A percentile compares a stretch with the other conserved stretches of the same genome.
These are phyloP conservation scores for Geotrichum citri-aurantii DNA, from an alignment of 1,139 yeast species.

Conservation along the genomic window DNA sequence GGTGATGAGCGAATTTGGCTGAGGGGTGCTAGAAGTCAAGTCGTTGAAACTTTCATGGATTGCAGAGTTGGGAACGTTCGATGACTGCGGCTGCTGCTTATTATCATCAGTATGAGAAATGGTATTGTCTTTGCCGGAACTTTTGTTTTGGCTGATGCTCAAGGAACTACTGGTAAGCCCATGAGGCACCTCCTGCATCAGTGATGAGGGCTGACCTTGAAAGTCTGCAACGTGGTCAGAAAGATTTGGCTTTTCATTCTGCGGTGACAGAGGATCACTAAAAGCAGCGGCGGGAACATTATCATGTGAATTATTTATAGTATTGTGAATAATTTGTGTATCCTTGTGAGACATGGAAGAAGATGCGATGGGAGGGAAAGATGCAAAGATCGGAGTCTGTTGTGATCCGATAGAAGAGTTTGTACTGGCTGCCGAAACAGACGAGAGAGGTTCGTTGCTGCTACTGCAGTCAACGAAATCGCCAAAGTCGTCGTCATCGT, in stretches of 20 bases:
- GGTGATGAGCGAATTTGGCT: background rate
- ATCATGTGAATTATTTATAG: too few relatives aligned
- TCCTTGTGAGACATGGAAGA: background rate
- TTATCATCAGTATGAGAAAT: background rate
- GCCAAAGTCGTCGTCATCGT: conserved; percentile 26
- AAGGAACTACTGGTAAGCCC: too few relatives aligned
- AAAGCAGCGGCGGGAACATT: too few relatives aligned
- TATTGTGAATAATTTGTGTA: too few relatives aligned
- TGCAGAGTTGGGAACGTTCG: background rate
- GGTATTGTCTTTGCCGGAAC: background rate
- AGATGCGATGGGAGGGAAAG: background rate
- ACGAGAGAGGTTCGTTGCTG: background rate
- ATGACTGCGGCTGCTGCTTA: background rate
- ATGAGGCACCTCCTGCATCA: too few relatives aligned
- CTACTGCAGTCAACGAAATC: conserved; percentile 21
- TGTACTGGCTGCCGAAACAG: background rate
- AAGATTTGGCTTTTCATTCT: too few relatives aligned
- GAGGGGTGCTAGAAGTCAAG: background rate
- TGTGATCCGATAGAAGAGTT: background rate
- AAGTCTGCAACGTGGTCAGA: too few relatives aligned
- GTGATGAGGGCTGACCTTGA: too few relatives aligned
- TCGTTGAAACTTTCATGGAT: background rate
- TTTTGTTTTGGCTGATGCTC: too few relatives aligned
- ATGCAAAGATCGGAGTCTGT: background rate
- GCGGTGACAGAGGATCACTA: too few relatives aligned